phyloP scores from a whole-genome alignment of 441 rosid species.

The Adansonia gregorii region DNA sequence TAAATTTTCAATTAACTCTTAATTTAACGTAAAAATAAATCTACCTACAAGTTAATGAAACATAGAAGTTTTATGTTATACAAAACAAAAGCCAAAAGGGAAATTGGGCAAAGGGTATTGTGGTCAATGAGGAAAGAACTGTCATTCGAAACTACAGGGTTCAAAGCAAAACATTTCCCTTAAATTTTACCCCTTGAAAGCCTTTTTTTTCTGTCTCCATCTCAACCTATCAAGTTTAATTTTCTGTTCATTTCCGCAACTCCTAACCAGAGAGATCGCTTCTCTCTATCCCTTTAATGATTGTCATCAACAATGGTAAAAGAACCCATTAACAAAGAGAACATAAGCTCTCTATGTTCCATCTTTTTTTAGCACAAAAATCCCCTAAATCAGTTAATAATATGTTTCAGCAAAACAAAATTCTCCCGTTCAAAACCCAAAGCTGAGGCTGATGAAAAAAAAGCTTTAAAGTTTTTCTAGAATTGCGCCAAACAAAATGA shows the following conservation, averaged over 20 bases:
- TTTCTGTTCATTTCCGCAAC: conserved; percentile 2
- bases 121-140: conserved; percentile 31
- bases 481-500: conserved; percentile 30
- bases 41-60: too few species aligned
- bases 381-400: conserved; percentile 15
- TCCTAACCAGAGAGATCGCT: neutral
- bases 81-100: neutral
- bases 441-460: neutral
- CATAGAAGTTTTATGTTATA: neutral
- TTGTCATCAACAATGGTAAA: neutral
- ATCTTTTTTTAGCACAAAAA: conserved; percentile 25
- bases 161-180: conserved; percentile 20
- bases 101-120: conserved; percentile 22
- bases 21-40: too few species aligned
- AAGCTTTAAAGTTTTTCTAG: conserved; percentile 7
- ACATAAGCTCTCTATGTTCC: neutral
- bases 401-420: conserved; percentile 29
- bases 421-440: neutral
- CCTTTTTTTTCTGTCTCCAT: conserved; percentile 28
- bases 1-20: too few species aligned
- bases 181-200: conserved; percentile 25
- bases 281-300: conserved; percentile 11
- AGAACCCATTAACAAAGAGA: neutral
- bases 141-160: conserved; percentile 33
- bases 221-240: conserved; percentile 19